These are phyloP conservation scores for Aspergillus tamarii DNA, from an alignment of 2,329 filamentous ascomycete species.

Conservation along the genomic window DNA sequence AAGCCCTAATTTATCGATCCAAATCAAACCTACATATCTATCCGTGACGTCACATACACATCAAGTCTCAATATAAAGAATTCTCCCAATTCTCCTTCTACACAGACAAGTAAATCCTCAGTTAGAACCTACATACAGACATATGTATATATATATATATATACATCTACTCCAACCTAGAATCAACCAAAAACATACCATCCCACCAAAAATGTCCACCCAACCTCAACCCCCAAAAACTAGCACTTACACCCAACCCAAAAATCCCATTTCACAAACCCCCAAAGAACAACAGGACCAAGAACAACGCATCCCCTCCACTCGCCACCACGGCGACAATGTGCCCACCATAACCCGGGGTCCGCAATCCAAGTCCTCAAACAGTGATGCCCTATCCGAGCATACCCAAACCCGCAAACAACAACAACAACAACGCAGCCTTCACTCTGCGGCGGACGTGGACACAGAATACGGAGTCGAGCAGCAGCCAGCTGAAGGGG, in stretches of 20 bases:
- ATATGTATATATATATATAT: no score
- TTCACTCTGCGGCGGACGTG: conserved; percentile 28
- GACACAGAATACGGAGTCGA: conserved; percentile 42
- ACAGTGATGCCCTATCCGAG: conserved; percentile 28
- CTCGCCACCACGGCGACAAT: conserved; percentile 30
- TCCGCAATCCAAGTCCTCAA: conserved; percentile 33
- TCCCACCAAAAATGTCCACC: conserved; percentile 21
- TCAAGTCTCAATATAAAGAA: no score
- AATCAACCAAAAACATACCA: no score
- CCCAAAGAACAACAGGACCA: conserved; percentile 29
- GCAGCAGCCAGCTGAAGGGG: conserved; percentile 39
- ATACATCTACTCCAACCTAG: no score
- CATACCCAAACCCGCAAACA: conserved; percentile 10
- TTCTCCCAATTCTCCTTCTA: conserved; percentile 3
- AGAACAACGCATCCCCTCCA: background rate
- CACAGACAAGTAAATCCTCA: background rate
- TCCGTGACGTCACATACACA: background rate
- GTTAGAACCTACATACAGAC: no score
- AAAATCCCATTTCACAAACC: conserved; percentile 38
- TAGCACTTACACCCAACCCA: conserved; percentile 35
- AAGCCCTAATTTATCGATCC: background rate
- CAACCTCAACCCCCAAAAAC: conserved; percentile 37
- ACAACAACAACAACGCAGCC: conserved; percentile 16
- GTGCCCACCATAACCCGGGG: conserved; percentile 29
- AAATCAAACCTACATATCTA: no score